phyloP scores from a whole-genome alignment of 2,329 filamentous ascomycete species.

The Fusarium siculi region DNA sequence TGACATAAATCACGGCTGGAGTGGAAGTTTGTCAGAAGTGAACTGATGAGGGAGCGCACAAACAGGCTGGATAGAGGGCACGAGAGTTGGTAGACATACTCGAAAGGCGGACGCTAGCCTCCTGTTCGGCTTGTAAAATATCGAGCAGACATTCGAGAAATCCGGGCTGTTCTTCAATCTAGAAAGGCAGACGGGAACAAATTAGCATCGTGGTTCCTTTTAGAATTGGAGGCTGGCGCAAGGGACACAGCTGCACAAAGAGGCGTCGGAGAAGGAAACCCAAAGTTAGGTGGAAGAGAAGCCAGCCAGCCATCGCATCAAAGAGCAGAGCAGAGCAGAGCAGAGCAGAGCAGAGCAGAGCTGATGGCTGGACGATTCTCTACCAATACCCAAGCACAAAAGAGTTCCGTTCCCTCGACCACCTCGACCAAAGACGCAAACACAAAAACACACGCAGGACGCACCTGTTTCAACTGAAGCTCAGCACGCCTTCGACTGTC shows the following conservation, averaged over 20 bases:
- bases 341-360: neutral
- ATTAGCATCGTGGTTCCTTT: constrained; percentile 30
- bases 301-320: neutral
- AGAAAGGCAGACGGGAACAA: constrained; percentile 30
- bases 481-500: constrained; percentile 81
- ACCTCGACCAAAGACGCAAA: constrained; percentile 18
- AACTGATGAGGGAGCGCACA: constrained; percentile 37
- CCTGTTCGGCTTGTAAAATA: constrained; percentile 89
- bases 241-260: constrained; percentile 26
- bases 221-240: constrained; percentile 19
- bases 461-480: constrained; percentile 83
- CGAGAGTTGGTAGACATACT: constrained; percentile 67
- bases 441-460: constrained; percentile 42
- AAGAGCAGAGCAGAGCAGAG: neutral
- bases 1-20: constrained; percentile 93
- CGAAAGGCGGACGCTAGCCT: constrained; percentile 84
- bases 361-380: neutral
- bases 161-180: constrained; percentile 91
- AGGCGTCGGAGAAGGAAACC: constrained; percentile 19
- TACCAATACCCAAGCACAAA: constrained; percentile 6
- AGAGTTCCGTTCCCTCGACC: constrained; percentile 8
- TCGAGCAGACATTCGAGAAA: constrained; percentile 92
- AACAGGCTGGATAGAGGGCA: constrained; percentile 24
- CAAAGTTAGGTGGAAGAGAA: neutral
- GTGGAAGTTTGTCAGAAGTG: constrained; percentile 26